These are phyloP conservation scores for Scheffersomyces segobiensis DNA, from an alignment of 1,139 yeast species.

Conservation along the genomic window DNA sequence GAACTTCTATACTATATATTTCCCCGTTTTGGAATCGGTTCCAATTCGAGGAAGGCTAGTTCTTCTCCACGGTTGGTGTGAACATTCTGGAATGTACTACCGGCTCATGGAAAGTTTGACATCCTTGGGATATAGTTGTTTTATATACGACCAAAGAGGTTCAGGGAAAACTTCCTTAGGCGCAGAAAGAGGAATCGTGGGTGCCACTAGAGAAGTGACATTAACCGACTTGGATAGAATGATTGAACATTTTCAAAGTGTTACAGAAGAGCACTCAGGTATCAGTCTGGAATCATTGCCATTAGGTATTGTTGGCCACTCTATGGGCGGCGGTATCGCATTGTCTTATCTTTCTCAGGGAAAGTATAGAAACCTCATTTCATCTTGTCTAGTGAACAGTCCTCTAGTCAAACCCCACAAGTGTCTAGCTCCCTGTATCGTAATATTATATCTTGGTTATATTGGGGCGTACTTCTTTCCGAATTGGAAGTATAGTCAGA, in stretches of 20 bases:
- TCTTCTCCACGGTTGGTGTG: constrained; percentile 26
- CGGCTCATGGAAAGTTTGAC: constrained; percentile 19
- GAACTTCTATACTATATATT: constrained; percentile 14
- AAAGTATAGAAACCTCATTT: constrained; percentile 12
- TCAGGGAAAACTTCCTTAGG: constrained; percentile 22
- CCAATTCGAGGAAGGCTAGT: constrained; percentile 14
- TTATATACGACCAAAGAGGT: constrained; percentile 24
- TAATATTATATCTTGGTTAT: constrained; percentile 7
- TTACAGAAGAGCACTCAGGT: not conserved
- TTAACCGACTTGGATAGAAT: constrained; percentile 19
- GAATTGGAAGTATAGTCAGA: not conserved
- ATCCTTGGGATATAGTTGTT: constrained; percentile 18
- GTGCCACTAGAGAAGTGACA: constrained; percentile 10
- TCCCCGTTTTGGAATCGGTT: constrained; percentile 6
- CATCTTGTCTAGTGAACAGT: constrained; percentile 17
- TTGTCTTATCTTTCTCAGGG: constrained; percentile 19
- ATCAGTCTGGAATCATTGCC: not conserved
- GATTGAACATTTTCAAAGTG: constrained; percentile 13
- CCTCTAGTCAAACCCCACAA: constrained; percentile 18
- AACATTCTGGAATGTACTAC: constrained; percentile 19
- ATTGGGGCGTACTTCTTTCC: not conserved
- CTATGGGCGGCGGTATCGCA: constrained; percentile 24
- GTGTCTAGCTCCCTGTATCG: constrained; percentile 10
- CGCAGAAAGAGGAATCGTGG: constrained; percentile 17
- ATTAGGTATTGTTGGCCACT: constrained; percentile 17